Percentiles rank a stretch among this genome's conserved stretches.
phyloP scores from a whole-genome alignment of 495 filamentous ascomycete genomes.

The Penicillium coprophilum region DNA sequence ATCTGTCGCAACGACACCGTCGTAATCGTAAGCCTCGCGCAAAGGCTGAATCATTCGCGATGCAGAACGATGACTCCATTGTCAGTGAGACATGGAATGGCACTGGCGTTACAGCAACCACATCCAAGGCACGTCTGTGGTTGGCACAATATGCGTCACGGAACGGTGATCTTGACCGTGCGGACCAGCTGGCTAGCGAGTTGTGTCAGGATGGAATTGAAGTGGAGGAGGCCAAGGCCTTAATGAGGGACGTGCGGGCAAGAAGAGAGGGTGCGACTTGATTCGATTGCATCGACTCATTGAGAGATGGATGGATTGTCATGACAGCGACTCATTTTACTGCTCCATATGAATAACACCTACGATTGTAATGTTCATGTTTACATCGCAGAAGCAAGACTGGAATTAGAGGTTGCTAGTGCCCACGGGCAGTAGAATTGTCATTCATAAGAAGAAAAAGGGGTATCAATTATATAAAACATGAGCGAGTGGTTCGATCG shows the following conservation, averaged over 20 bases:
- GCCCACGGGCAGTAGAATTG: background rate
- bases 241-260: slow-evolving; percentile 85
- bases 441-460: background rate
- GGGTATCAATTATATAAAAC: slow-evolving; percentile 3
- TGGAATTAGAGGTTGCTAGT: background rate
- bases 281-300: slow-evolving; percentile 15
- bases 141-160: slow-evolving; percentile 79
- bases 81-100: slow-evolving; percentile 52
- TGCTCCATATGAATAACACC: slow-evolving; percentile 1
- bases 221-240: slow-evolving; percentile 95
- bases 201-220: slow-evolving; percentile 95
- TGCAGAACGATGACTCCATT: slow-evolving; percentile 48
- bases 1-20: slow-evolving; percentile 13
- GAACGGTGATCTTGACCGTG: slow-evolving; percentile 67
- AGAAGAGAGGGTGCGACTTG: slow-evolving; percentile 59
- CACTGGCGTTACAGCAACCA: slow-evolving; percentile 80
- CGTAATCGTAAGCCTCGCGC: slow-evolving; percentile 26
- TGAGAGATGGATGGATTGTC: slow-evolving; percentile 15
- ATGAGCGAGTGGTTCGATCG: slow-evolving; percentile 10
- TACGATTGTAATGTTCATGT: background rate
- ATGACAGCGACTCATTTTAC: slow-evolving; percentile 24
- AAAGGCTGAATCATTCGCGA: slow-evolving; percentile 37
- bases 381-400: background rate
- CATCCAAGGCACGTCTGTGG: slow-evolving; percentile 92
- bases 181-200: slow-evolving; percentile 81